phyloP scores from a whole-genome alignment of 2,329 filamentous ascomycete genomes.

The Chrysoporthe puriensis region DNA sequence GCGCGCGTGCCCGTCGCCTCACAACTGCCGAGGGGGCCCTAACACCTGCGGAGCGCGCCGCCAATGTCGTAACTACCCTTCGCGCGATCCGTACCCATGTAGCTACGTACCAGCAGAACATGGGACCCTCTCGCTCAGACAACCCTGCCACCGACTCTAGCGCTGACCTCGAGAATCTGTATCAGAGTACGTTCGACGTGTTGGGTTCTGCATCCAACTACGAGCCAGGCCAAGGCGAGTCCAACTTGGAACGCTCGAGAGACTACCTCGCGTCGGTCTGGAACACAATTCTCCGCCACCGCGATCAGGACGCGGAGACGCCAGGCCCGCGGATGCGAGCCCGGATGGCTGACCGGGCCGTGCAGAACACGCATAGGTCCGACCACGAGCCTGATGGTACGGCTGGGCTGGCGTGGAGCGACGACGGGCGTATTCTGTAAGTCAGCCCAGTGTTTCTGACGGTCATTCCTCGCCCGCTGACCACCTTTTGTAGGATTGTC shows the following conservation, averaged over 20 bases:
- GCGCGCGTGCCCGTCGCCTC: constrained; percentile 22
- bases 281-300: constrained; percentile 26
- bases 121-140: not conserved
- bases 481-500: constrained; percentile 52
- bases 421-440: constrained; percentile 63
- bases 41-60: not conserved
- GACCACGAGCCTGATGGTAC: constrained; percentile 57
- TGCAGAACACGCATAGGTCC: constrained; percentile 18
- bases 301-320: constrained; percentile 17
- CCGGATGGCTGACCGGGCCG: constrained; percentile 19
- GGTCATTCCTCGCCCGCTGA: constrained; percentile 30
- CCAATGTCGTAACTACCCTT: not conserved
- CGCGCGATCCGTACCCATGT: constrained; percentile 1
- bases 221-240: constrained; percentile 22
- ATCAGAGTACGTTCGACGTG: constrained; percentile 23
- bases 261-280: constrained; percentile 28
- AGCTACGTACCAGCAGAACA: not conserved
- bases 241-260: constrained; percentile 14
- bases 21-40: constrained; percentile 19
- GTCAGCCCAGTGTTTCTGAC: constrained; percentile 34
- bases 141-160: constrained; percentile 14
- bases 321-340: constrained; percentile 24
- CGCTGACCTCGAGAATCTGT: constrained; percentile 22
- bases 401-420: constrained; percentile 64
- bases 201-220: constrained; percentile 7